Percentiles rank a stretch among this genome's conserved stretches.
These are phyloP conservation scores for Spergularia marina DNA, from an alignment of 148 eudicot genomes.

Conservation along the genomic window DNA sequence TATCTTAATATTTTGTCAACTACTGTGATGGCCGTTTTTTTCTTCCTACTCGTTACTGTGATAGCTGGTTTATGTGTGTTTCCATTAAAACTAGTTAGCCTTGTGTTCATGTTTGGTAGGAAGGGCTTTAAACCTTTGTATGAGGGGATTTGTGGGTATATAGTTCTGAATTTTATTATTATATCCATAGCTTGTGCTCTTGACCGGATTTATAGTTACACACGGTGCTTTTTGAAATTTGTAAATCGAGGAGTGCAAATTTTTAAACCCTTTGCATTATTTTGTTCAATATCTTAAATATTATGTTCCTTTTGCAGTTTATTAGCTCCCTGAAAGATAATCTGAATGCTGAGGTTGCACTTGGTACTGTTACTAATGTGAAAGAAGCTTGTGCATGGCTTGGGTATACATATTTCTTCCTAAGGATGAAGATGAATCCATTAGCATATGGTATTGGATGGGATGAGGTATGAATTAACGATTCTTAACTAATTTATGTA, in stretches of 20 bases:
- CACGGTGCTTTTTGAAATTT: neutral
- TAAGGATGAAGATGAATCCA: slow-evolving; percentile 99
- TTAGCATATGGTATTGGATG: slow-evolving; percentile 98
- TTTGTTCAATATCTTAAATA: neutral
- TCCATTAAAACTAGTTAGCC: neutral
- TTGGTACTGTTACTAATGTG: slow-evolving; percentile 99
- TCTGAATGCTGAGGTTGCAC: slow-evolving; percentile 96
- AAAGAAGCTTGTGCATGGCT: slow-evolving; percentile 99
- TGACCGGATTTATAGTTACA: neutral
- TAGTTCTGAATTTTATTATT: neutral
- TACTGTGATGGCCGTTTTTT: too few relatives aligned
- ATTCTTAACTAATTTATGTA: neutral
- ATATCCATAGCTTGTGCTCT: neutral
- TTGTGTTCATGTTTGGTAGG: neutral
- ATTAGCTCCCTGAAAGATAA: slow-evolving; percentile 95
- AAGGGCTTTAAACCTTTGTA: neutral
- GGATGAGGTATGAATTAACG: slow-evolving; percentile 70
- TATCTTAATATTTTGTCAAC: slow-evolving; percentile 2
- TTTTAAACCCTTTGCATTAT: neutral
- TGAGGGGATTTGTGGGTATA: neutral
- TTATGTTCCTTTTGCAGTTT: slow-evolving; percentile 52
- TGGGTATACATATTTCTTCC: slow-evolving; percentile 94
- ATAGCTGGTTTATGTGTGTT: neutral
- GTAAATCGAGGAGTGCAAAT: neutral
- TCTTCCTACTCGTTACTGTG: neutral